phyloP scores from a whole-genome alignment of 768 basidiomycete species.

The Dentipellis fragilis region DNA sequence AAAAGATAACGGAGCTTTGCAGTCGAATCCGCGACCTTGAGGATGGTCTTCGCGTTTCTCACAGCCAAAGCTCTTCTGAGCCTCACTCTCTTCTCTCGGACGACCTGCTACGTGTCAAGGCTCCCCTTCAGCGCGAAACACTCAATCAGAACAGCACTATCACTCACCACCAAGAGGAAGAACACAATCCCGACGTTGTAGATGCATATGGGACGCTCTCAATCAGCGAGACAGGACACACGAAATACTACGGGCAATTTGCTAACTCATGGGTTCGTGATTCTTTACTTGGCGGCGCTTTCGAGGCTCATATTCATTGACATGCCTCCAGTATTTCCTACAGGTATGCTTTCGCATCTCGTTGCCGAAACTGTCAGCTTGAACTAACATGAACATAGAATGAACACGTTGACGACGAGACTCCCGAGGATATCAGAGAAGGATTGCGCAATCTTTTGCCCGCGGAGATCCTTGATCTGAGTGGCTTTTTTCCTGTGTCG shows the following conservation, averaged over 20 bases:
- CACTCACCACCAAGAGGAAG: slow-evolving; percentile 37
- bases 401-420: slow-evolving; percentile 47
- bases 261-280: slow-evolving; percentile 66
- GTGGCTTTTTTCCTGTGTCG: slow-evolving; percentile 55
- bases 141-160: slow-evolving; percentile 18
- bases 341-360: slow-evolving; percentile 34
- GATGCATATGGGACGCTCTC: slow-evolving; percentile 77
- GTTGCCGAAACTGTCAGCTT: not conserved
- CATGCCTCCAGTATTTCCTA: slow-evolving; percentile 49
- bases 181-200: slow-evolving; percentile 63
- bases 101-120: slow-evolving; percentile 66
- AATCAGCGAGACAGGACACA: slow-evolving; percentile 59
- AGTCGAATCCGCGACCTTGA: slow-evolving; percentile 70
- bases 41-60: slow-evolving; percentile 53
- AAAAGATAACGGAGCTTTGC: slow-evolving; percentile 69
- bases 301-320: slow-evolving; percentile 8
- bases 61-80: slow-evolving; percentile 47
- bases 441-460: slow-evolving; percentile 49
- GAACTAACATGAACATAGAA: slow-evolving; percentile 30
- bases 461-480: slow-evolving; percentile 51
- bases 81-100: slow-evolving; percentile 58
- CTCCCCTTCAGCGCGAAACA: slow-evolving; percentile 59
- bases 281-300: not conserved
- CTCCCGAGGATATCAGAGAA: slow-evolving; percentile 35
- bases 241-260: slow-evolving; percentile 68